Evolutionary conservation across 73 alveolate genomes (phyloP), one percentile per base, ranked within the genome.

Genomic region (Paramecium caudatum): DNA sequence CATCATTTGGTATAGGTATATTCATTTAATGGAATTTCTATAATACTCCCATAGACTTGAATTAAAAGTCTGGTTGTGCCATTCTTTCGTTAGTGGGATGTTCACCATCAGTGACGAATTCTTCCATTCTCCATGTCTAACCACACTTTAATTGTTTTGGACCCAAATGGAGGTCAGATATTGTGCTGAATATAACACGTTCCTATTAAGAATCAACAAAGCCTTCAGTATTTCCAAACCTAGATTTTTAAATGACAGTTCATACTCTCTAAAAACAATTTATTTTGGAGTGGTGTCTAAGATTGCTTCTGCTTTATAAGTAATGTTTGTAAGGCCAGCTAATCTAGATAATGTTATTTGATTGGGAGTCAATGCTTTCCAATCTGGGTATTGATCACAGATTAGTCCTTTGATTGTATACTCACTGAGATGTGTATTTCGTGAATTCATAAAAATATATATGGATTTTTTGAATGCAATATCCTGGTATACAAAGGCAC

Each of bases 211-310:
- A 45, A 74, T 74, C 88, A 6, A 74, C 68, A 25, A 74, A 74
- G 5, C 88, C 69, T 21, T 74, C 88, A 19, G 88, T 68, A 74
- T 74, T 74, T 9, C 88, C 88, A 74, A 55, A 55, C 30, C 80
- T 55, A 55, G n/a, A 39, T 55, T 21, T 27, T 55, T 55, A 55
- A 55, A 25, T 23, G 3, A 4, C 17, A 12, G 17, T 23, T n/a
- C 4, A 23, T 55, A 55, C 80, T 55, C 80, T 55, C 80, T 55
- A 55, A 55, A 55, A 16, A 55, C 80, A 2, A 55, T 55, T 27
- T 37, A 27, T 55, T 27, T 55, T 16, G 80, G 80, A 4, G n/a
- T 23, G 45, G 30, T 27, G 8, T 55, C 80, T 55, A 10, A 37
- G 1, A 27, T 21, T 5, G 45, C 30, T 25, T 55, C 80, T 6